Base-by-base conservation (phyloP, 495 filamentous ascomycete genomes). In the Neurospora sublineolata region DNA sequence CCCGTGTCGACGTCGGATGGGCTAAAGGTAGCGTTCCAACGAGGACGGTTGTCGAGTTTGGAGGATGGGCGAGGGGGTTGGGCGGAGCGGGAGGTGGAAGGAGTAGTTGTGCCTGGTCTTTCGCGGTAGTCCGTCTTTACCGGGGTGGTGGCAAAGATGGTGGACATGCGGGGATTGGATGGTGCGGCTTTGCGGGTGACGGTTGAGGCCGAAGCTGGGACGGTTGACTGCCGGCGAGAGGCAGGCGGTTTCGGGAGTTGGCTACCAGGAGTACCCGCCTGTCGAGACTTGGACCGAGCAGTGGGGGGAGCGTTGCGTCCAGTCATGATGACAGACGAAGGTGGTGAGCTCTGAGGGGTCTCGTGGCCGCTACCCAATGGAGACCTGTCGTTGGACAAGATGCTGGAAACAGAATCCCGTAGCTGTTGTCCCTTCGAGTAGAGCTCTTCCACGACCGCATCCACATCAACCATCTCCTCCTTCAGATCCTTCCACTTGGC, bases 361-460 rank as follows among this genome's bases (percentile, higher is more conserved):
- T 92, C 93, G 67, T 88, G 83, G 37, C 88, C 86, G 79, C 91
- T 95, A 73, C 86, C 87, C 18, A 89, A 81, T 14, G 89, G 87
- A 1, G 93, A 95, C 74, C 89, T 88, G 77, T 97, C 95, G 74
- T 92, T 91, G 0, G 94, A 97, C 20, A 95, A 81, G 73, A 97
- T 92, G 75, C 90, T 97, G 4, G 94, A 97, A 70, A 98, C 91
- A 0, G 94, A 98, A 79, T 98, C 95, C 38, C 95, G 89, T 69
- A 97, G 85, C 72, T 91, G 92, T 77, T 95, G 92, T 38, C 84
- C 87, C 69, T 84, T 84, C 20, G 83, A 78, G 60, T 89, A 85
- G 4, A 94, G 82, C 68, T 97, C 92, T 67, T 94, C 91, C 36
- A 97, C 77, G 18, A 85, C 83, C 23, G 84, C 70, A 80, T 97